Evolutionary conservation across 108 stramenopile species (phyloP), one percentile per base, ranked within the genome.

Genomic region (Seminavis robusta): DNA sequence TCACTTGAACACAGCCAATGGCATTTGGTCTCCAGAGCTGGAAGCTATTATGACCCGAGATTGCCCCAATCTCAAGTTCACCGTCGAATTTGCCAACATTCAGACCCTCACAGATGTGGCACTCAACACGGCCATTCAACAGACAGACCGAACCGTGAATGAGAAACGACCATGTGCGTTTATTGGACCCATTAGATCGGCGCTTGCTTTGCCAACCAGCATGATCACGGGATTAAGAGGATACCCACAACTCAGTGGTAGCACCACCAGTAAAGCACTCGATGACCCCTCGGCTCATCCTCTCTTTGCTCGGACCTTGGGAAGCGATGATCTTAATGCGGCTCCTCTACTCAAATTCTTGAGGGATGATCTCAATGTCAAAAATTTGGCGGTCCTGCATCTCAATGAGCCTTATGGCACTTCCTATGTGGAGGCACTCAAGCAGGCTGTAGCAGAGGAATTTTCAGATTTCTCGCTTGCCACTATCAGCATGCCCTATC

Each of bases 361-460:
- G 15, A 20, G 27, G 1, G 24, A 49, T 20, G 41, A 34, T 17
- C 42, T 68, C 30, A 29, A 58, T n/a, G 31, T 79, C 8, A 47
- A 34, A 15, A 47, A 65, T 37, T 41, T 79, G 40, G 79, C 69
- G 4, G 62, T 84, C 2, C 31, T 81, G 0, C 47, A 80, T 43
- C 47, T 76, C 20, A 71, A 80, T 41, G 79, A 84, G 36, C 19
- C 79, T 15, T 84, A 74, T 52, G 83, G 83, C 2, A 77, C 67
- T 40, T 55, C 74, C 1, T 79, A 57, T 59, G 77, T 71, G 9
- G 25, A 58, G 4, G 83, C 66, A 11, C 37, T 81, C 11, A 56
- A 43, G 4, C 5, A 19, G 27, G 71, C 66, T 9, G 69, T 60
- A 17, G 74, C 71, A 13, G 24, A 36, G 2, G 5, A 56, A 38